Percentiles rank a stretch among this genome's conserved stretches.
Conservation (phyloP, 73 alveolate genomes). For the Tetrahymena malaccensis region DNA sequence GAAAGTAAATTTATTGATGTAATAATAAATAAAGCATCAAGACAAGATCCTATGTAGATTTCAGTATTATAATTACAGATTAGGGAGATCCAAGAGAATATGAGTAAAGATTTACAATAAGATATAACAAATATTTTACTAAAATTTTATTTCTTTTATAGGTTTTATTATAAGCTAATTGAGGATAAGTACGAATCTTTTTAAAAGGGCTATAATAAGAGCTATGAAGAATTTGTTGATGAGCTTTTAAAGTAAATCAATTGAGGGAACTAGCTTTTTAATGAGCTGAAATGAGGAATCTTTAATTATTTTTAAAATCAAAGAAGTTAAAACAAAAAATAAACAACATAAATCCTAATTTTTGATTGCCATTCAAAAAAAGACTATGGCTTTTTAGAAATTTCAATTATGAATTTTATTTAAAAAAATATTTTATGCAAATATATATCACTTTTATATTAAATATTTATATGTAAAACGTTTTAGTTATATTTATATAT, state of each 20-base stretch:
- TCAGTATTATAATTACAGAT: neutral
- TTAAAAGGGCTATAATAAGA: neutral
- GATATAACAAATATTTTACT: neutral
- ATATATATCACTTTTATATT: too few relatives aligned
- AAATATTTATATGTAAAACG: too few relatives aligned
- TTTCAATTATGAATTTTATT: too few relatives aligned
- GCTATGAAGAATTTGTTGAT: neutral
- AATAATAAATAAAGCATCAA: neutral
- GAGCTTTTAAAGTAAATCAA: neutral
- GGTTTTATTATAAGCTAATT: neutral
- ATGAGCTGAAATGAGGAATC: too few relatives aligned
- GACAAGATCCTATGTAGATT: neutral
- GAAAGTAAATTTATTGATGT: neutral
- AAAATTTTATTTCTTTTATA: neutral
- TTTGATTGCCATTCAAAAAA: too few relatives aligned
- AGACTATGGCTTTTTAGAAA: too few relatives aligned
- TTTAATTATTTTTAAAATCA: too few relatives aligned
- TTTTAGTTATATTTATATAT: too few relatives aligned
- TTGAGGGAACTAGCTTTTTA: neutral
- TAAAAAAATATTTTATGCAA: too few relatives aligned
- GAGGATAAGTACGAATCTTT: neutral
- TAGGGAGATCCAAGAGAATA: neutral
- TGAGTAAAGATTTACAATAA: neutral
- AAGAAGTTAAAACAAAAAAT: too few relatives aligned
- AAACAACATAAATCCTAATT: too few relatives aligned